Percentiles rank a stretch among this genome's conserved stretches.
Evolutionary conservation across 768 basidiomycete genomes (phyloP).

Genomic region (Rubroboletus pulcherrimus): DNA sequence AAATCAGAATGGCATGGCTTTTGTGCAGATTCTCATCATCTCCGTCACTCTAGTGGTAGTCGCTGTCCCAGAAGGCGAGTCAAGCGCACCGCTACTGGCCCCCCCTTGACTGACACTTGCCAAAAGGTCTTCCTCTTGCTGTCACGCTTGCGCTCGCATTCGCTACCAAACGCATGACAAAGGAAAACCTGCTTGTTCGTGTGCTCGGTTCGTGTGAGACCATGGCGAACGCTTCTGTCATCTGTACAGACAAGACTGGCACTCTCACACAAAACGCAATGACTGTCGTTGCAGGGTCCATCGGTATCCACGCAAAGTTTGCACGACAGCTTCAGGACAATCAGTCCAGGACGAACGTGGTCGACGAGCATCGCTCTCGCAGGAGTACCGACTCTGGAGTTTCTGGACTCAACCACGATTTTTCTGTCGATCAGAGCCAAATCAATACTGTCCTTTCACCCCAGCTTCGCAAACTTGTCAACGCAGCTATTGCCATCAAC

Average conservation of each 20-base stretch:
- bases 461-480: conserved; percentile 63
- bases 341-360: conserved; percentile 64
- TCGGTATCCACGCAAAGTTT: conserved; percentile 94
- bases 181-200: conserved; percentile 91
- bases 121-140: conserved; percentile 82
- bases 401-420: conserved; percentile 59
- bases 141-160: conserved; percentile 96
- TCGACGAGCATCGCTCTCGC: conserved; percentile 41
- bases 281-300: conserved; percentile 93
- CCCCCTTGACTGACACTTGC: background rate
- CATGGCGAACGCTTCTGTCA: conserved; percentile 96
- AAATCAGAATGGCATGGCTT: conserved; percentile 82
- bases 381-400: conserved; percentile 29
- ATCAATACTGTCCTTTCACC: conserved; percentile 63
- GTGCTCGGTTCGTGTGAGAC: conserved; percentile 97
- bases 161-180: conserved; percentile 97
- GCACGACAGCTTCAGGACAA: conserved; percentile 76
- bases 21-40: conserved; percentile 92
- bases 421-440: conserved; percentile 77
- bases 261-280: conserved; percentile 95
- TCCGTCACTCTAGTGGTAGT: conserved; percentile 89
- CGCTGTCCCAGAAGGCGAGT: conserved; percentile 76
- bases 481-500: conserved; percentile 85
- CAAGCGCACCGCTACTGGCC: background rate
- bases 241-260: conserved; percentile 96